Percentiles rank a stretch among this genome's conserved stretches.
phyloP scores from a whole-genome alignment of 257 asterid genomes.

The Schizonepeta tenuifolia region DNA sequence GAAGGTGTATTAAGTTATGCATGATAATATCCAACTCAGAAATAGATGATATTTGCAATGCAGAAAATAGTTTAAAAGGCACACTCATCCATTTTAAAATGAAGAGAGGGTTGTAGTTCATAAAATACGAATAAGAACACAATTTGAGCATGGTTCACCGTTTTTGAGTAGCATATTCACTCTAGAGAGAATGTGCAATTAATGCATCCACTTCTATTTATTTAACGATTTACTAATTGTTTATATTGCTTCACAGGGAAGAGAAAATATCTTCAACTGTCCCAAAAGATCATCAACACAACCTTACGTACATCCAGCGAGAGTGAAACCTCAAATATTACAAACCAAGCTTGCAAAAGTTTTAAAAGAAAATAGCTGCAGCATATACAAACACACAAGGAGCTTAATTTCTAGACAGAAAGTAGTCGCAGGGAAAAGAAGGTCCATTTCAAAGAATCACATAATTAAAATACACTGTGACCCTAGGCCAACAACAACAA shows the following conservation, averaged over 20 bases:
- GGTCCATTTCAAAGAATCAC: neutral
- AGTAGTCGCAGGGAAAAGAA: no score
- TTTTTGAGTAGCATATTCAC: neutral
- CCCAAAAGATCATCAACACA: neutral
- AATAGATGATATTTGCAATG: neutral
- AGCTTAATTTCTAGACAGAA: no score
- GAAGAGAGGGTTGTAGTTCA: neutral
- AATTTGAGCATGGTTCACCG: neutral
- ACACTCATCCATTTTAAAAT: neutral
- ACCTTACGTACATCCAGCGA: neutral
- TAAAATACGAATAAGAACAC: neutral
- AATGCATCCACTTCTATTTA: neutral
- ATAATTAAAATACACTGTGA: neutral
- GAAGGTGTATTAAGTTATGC: neutral
- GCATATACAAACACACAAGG: no score
- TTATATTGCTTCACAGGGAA: neutral
- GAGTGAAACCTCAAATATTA: neutral
- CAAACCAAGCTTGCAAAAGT: slow-evolving; percentile 2
- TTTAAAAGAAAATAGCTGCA: neutral
- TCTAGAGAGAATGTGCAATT: neutral
- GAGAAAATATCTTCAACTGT: neutral
- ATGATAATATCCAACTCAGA: neutral
- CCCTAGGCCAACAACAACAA: neutral
- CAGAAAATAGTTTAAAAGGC: neutral
- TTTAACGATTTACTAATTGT: neutral